Evolutionary conservation across 176 grass and related monocot genomes (phyloP).

Genomic region (Miscanthus lutarioriparius): DNA sequence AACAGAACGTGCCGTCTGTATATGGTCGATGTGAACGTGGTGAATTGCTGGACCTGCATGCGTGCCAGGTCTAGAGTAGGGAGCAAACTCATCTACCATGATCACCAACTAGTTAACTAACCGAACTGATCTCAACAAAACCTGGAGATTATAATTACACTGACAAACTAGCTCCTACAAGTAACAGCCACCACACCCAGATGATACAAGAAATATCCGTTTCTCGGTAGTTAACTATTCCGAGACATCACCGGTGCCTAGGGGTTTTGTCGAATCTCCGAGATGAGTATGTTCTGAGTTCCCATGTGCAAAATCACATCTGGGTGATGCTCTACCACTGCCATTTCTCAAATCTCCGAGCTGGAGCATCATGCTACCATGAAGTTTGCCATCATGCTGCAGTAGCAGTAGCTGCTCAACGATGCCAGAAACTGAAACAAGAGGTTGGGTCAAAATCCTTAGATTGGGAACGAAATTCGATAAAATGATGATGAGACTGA

Average conservation of each 20-base stretch:
- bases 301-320: neutral
- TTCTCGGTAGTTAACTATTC: neutral
- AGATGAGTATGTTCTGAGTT: neutral
- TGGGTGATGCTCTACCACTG: neutral
- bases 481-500: neutral
- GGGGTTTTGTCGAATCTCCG: neutral
- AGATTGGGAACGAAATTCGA: neutral
- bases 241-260: neutral
- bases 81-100: neutral
- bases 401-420: neutral
- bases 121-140: neutral
- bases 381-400: neutral
- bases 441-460: neutral
- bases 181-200: neutral
- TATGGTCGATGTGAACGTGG: neutral
- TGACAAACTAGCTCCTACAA: conserved; percentile 24
- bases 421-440: neutral
- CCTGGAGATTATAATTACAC: conserved; percentile 15
- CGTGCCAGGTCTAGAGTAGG: neutral
- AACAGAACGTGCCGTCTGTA: neutral
- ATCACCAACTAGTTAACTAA: neutral
- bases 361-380: neutral
- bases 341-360: neutral
- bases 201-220: conserved; percentile 4
- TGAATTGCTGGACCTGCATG: neutral